phyloP scores from a whole-genome alignment of 768 basidiomycete species.

The Sporobolomyces phaffii region DNA sequence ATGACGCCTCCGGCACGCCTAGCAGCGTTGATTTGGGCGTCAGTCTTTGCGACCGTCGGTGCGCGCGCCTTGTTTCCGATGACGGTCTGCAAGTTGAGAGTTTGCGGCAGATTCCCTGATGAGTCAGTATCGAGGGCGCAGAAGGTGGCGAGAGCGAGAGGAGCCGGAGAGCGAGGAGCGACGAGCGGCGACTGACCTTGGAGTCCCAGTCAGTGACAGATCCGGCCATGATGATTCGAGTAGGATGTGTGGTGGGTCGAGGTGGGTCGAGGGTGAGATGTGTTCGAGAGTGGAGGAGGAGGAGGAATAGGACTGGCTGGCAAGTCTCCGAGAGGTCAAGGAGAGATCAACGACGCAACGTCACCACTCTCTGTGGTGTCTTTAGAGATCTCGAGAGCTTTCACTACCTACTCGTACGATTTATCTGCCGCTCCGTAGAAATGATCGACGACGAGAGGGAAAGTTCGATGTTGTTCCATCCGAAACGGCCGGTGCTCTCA shows the following conservation, averaged over 20 bases:
- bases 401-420: neutral
- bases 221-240: neutral
- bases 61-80: slow-evolving; percentile 32
- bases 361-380: too few relatives aligned
- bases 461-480: too few relatives aligned
- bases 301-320: neutral
- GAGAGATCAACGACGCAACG: too few relatives aligned
- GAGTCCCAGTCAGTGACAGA: slow-evolving; percentile 37
- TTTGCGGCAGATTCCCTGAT: neutral
- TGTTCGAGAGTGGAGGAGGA: neutral
- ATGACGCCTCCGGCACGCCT: slow-evolving; percentile 19
- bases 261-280: neutral
- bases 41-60: slow-evolving; percentile 18
- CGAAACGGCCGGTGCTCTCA: neutral
- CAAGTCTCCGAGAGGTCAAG: too few relatives aligned
- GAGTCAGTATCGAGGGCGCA: neutral
- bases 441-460: neutral
- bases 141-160: neutral
- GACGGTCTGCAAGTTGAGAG: slow-evolving; percentile 21
- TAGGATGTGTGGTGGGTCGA: neutral
- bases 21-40: slow-evolving; percentile 26
- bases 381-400: too few relatives aligned
- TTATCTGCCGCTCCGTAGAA: neutral
- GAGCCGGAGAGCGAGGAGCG: neutral
- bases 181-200: slow-evolving; percentile 3